These are phyloP conservation scores for Ceratocystis ficicola DNA, from an alignment of 2,329 filamentous ascomycete species.

Conservation along the genomic window DNA sequence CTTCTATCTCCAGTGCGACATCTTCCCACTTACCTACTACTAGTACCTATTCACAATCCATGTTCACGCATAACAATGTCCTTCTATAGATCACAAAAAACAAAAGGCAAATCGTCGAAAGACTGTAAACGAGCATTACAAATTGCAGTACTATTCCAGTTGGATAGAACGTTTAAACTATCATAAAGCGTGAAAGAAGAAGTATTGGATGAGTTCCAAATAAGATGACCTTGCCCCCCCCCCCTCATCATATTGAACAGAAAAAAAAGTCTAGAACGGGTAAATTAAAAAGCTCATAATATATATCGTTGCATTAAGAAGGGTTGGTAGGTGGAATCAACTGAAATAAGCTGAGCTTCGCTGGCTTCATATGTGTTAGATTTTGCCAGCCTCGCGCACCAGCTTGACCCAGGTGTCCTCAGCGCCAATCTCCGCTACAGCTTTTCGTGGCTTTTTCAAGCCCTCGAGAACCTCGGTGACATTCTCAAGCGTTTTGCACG, in stretches of 20 bases:
- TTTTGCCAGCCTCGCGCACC: conserved; percentile 33
- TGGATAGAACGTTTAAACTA: neutral
- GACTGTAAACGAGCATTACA: conserved; percentile 13
- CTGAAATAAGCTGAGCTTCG: neutral
- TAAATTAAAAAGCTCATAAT: neutral
- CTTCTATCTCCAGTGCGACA: neutral
- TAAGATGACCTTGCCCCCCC: too few species aligned
- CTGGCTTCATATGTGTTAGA: conserved; percentile 22
- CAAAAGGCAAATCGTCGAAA: conserved; percentile 17
- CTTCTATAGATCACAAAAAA: conserved; percentile 22
- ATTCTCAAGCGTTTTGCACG: conserved; percentile 35
- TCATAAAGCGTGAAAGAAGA: neutral
- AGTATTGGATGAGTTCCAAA: neutral
- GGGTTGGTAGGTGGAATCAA: neutral
- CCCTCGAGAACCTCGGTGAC: conserved; percentile 33
- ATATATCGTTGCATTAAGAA: conserved; percentile 1
- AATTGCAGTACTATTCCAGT: neutral
- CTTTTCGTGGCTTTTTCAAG: conserved; percentile 28
- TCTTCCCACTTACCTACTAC: neutral
- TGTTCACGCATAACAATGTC: conserved; percentile 3
- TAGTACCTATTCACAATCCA: neutral
- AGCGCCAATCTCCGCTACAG: conserved; percentile 35
- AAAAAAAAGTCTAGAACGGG: neutral
- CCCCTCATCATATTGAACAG: neutral
- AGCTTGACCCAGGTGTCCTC: conserved; percentile 38